Conservation (phyloP, 345 rosid genomes). For the thale cress (Arabidopsis thaliana) region DNA sequence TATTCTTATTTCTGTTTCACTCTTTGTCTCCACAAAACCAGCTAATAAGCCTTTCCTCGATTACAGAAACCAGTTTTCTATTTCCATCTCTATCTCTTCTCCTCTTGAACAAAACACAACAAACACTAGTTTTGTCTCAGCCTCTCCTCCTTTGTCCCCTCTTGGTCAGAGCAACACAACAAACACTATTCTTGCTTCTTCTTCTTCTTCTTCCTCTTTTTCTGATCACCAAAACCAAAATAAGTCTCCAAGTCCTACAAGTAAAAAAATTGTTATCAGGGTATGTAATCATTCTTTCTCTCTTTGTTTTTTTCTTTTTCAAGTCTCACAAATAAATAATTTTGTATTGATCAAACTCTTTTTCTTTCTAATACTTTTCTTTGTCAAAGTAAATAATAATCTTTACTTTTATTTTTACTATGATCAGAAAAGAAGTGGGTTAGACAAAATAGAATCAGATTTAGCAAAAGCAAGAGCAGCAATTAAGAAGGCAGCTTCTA, state of each 20-base stretch:
- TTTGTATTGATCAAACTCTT: neutral
- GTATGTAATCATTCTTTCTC: constrained; percentile 14
- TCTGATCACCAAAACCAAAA: constrained; percentile 16
- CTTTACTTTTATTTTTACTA: neutral
- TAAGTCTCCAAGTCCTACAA: constrained; percentile 26
- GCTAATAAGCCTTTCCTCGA: constrained; percentile 26
- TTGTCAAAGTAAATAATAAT: neutral
- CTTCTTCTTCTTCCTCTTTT: constrained; percentile 3
- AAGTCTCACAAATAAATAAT: neutral
- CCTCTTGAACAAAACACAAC: constrained; percentile 3
- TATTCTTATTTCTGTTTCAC: constrained; percentile 32
- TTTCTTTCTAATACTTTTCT: neutral
- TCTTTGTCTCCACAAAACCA: constrained; percentile 32
- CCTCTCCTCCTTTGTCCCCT: constrained; percentile 25
- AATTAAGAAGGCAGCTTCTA: constrained; percentile 50
- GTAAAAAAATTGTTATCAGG: constrained; percentile 13
- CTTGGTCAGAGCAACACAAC: constrained; percentile 3
- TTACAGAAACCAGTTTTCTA: constrained; percentile 37
- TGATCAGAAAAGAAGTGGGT: constrained; percentile 43
- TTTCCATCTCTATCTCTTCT: constrained; percentile 17
- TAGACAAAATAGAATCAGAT: constrained; percentile 49
- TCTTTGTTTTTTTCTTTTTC: neutral
- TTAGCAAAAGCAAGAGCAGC: constrained; percentile 59
- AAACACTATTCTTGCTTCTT: neutral
- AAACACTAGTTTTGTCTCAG: constrained; percentile 4